Evolutionary conservation across 768 basidiomycete genomes (phyloP), one percentile per base, ranked within the genome.

Genomic region (Russula abietina): DNA sequence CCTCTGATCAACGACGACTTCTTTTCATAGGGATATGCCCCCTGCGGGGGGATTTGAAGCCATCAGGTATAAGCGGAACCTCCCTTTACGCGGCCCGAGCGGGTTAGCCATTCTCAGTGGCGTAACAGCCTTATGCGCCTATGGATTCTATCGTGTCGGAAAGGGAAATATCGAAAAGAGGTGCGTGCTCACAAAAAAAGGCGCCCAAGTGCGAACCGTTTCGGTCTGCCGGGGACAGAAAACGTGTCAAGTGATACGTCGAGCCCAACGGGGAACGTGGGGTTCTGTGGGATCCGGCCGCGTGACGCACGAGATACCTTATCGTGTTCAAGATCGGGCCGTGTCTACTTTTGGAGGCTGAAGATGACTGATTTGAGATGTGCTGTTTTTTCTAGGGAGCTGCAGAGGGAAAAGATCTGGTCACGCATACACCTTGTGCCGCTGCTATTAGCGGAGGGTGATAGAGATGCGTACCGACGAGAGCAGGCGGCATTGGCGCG

Each of bases 351-450:
- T 49, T 54, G 65, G 33, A 19, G 60, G 36, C 36, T 48, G 61
- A 36, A 36, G 60, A 58, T 33, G 56, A 65, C 63, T 67, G 54
- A 64, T 62, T 60, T 60, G 36, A 62, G 57, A 41, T 45, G 45
- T 6, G 38, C 19, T 36, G 24, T 28, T 19, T 49, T 57, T 55
- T 60, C 28, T 79, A 98, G 96, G 75, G 96, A 99, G 78, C 80
- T 98, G 46, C 80, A 89, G 73, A 83, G 96, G 66, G 96, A 99
- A 78, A 88, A 89, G 76, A 85, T 86, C 39, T 98, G 96, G 96
- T 91, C 94, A 62, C 85, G 96, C 66, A 93, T 99, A 71, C 87
- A 98, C 78, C 83, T 97, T 38, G 87, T 94, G 36, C 97, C 96
- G 11, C 73, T 98, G 61, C 81, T 99, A 51, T 80, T 95, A 69